Conservation (phyloP, 2,329 filamentous ascomycete species). For the Botrytis aclada region DNA sequence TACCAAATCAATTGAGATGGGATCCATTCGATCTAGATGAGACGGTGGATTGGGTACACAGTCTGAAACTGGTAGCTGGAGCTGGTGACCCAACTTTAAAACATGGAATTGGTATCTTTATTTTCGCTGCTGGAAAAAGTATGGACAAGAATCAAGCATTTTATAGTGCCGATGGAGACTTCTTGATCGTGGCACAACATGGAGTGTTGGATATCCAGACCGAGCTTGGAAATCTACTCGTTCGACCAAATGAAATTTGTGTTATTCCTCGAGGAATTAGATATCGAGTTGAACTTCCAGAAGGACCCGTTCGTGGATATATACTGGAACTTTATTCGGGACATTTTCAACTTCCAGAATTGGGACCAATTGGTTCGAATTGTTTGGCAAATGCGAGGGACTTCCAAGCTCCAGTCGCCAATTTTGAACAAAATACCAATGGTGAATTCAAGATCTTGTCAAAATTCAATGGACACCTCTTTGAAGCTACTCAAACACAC, state of each 20-base stretch:
- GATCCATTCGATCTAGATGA: conserved; percentile 67
- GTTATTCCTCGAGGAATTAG: conserved; percentile 73
- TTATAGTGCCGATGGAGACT: conserved; percentile 80
- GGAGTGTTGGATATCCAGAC: conserved; percentile 73
- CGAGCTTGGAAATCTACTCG: conserved; percentile 69
- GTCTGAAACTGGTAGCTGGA: conserved; percentile 65
- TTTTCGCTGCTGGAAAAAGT: conserved; percentile 74
- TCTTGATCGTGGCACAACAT: conserved; percentile 72
- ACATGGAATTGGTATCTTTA: conserved; percentile 72
- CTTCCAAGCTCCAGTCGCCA: conserved; percentile 69
- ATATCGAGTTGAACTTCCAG: conserved; percentile 66
- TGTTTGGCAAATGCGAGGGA: conserved; percentile 72
- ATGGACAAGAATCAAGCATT: conserved; percentile 76
- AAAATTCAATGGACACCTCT: conserved; percentile 68
- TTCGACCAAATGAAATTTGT: conserved; percentile 75
- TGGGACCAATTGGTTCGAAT: conserved; percentile 71
- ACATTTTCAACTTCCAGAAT: conserved; percentile 68
- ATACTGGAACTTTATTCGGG: conserved; percentile 72
- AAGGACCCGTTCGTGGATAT: conserved; percentile 65
- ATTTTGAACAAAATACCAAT: conserved; percentile 58
- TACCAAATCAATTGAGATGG: conserved; percentile 81
- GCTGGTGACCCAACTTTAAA: conserved; percentile 79
- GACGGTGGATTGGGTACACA: conserved; percentile 65
- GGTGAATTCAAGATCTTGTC: conserved; percentile 49
- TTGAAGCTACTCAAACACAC: conserved; percentile 62